These are phyloP conservation scores for Microcos paniculata DNA, from an alignment of 345 rosid genomes.

Conservation along the genomic window DNA sequence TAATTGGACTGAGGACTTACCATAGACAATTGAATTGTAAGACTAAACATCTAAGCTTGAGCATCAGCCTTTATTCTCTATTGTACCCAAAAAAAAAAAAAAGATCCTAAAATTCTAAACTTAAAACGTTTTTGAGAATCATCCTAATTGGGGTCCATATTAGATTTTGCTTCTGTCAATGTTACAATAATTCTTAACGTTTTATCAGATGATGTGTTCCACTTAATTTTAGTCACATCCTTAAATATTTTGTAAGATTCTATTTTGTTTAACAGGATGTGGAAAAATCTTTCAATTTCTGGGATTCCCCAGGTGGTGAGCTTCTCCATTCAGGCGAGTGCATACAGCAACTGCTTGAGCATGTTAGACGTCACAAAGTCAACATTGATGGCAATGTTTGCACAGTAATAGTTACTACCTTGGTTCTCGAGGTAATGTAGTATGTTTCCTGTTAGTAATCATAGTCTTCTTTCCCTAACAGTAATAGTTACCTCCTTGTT, in stretches of 20 bases:
- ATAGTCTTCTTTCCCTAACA: neutral
- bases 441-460: slow-evolving; percentile 2
- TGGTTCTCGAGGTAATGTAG: slow-evolving; percentile 92
- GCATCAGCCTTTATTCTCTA: neutral
- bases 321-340: slow-evolving; percentile 90
- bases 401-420: slow-evolving; percentile 95
- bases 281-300: slow-evolving; percentile 73
- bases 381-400: slow-evolving; percentile 93
- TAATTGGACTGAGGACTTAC: neutral
- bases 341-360: slow-evolving; percentile 93
- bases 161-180: no score
- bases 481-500: neutral
- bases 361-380: slow-evolving; percentile 87
- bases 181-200: no score
- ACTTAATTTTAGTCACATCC: no score
- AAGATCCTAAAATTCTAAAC: no score
- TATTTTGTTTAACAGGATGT: slow-evolving; percentile 57
- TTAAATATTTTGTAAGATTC: neutral
- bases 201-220: no score
- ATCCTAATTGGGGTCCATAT: no score
- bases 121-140: neutral
- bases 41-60: neutral
- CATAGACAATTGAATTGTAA: neutral
- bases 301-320: slow-evolving; percentile 93
- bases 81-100: neutral